Evolutionary conservation across 352 stramenopile species (phyloP), one percentile per base, ranked within the genome.

Genomic region (Globisporangium canariense): DNA sequence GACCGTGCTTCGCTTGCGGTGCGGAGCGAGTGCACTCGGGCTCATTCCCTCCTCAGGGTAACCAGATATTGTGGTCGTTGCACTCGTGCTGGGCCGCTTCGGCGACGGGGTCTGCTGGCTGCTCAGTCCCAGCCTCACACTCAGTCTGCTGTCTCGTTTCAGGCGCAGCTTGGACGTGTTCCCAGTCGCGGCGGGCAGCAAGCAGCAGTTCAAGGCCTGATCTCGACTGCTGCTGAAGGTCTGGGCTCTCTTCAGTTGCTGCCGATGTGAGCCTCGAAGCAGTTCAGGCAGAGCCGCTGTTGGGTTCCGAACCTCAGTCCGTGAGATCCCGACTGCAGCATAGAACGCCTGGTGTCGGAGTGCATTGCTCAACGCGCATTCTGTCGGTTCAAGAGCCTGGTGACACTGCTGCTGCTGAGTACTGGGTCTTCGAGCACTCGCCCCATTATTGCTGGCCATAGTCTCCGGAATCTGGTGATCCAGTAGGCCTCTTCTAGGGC

Each of bases 121-220:
- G 20, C 16, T 57, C 50, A 20, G 28, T 16, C 50, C 28, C 50
- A 36, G 2, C 4, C 28, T 40, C 16, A 51, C 3, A 14, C 55
- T 60, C 13, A 47, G 38, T 16, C 30, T 41, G 16, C 51, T 57
- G 30, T 28, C 16, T 43, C 51, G 36, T 1, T 60, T 40, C 25
- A 25, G 62, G 0, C 30, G 51, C 16, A 18, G 28, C 51, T 20
- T 57, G 28, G 50, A 57, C 50, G 38, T 41, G 50, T 25, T 43
- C 18, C 14, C 18, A 9, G n/a, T 43, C 30, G 51, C 30, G n/a
- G 59, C 28, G 9, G 73, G 70, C 18, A 80, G 58, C 36, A 80
- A 46, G 13, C 73, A 76, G 53, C 73, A 80, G 64, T 78, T 54
- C 16, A 80, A 56, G 4, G 55, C 47, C 0, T 18, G 25, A 3